These are phyloP conservation scores for Pilatotrama ljubarskyi DNA, from an alignment of 768 basidiomycete genomes.

Conservation along the genomic window DNA sequence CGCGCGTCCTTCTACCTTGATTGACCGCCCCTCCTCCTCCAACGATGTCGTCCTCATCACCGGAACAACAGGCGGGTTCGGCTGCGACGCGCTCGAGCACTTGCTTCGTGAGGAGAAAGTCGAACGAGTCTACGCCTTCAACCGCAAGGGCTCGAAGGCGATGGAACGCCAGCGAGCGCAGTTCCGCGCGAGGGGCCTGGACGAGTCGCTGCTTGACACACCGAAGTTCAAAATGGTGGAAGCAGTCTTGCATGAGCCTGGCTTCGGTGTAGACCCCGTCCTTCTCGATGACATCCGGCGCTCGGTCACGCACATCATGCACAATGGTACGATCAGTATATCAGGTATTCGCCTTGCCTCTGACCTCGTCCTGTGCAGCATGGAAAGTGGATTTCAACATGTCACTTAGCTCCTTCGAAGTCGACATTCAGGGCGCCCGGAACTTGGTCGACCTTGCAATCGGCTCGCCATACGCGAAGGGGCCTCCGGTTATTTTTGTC, in stretches of 20 bases:
- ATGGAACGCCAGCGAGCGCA: slow-evolving; percentile 30
- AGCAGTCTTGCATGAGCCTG: slow-evolving; percentile 24
- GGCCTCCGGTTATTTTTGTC: slow-evolving; percentile 37
- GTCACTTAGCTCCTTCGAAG: slow-evolving; percentile 33
- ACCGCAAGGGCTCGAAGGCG: slow-evolving; percentile 23
- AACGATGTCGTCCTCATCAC: slow-evolving; percentile 32
- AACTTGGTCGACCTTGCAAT: slow-evolving; percentile 40
- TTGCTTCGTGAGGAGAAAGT: slow-evolving; percentile 21
- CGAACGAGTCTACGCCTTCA: slow-evolving; percentile 27
- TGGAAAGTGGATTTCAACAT: slow-evolving; percentile 40
- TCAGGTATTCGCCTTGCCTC: neutral
- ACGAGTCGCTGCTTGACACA: slow-evolving; percentile 29
- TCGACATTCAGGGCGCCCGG: slow-evolving; percentile 30
- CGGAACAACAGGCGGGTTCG: slow-evolving; percentile 35
- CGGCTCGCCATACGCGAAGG: slow-evolving; percentile 26
- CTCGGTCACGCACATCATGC: slow-evolving; percentile 40
- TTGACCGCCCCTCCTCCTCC: neutral
- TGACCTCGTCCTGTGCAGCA: slow-evolving; percentile 22
- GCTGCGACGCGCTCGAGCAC: slow-evolving; percentile 27
- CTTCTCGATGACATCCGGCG: slow-evolving; percentile 31
- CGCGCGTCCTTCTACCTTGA: slow-evolving; percentile 16
- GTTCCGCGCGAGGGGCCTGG: slow-evolving; percentile 35
- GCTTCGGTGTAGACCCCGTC: slow-evolving; percentile 31
- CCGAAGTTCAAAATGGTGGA: slow-evolving; percentile 37
- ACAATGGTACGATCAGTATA: slow-evolving; percentile 32